phyloP scores from a whole-genome alignment of 441 rosid species.

The Gossypium trilobum region DNA sequence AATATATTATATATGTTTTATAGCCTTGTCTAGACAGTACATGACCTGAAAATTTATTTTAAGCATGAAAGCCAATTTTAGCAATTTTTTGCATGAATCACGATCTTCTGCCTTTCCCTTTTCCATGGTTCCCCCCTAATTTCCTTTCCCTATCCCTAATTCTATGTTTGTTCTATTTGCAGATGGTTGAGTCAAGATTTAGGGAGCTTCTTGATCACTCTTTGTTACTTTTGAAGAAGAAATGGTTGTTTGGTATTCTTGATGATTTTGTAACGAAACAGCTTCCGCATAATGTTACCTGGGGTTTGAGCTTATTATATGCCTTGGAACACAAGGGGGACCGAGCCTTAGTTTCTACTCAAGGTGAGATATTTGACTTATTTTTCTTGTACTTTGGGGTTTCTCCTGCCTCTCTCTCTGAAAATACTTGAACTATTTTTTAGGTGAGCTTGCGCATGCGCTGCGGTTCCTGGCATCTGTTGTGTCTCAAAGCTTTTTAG shows the following conservation, averaged over 20 bases:
- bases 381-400: slow-evolving; percentile 4
- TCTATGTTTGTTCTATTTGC: slow-evolving; percentile 21
- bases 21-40: neutral
- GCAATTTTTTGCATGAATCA: neutral
- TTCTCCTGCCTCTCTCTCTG: slow-evolving; percentile 3
- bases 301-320: slow-evolving; percentile 95
- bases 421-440: slow-evolving; percentile 16
- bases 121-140: neutral
- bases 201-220: slow-evolving; percentile 82
- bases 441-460: slow-evolving; percentile 98
- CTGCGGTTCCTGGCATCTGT: slow-evolving; percentile 95
- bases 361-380: slow-evolving; percentile 41
- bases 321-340: slow-evolving; percentile 94
- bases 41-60: neutral
- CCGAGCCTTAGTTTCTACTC: slow-evolving; percentile 70
- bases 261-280: slow-evolving; percentile 98
- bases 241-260: slow-evolving; percentile 84
- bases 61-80: neutral
- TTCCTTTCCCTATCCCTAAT: neutral
- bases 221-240: slow-evolving; percentile 65
- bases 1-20: neutral
- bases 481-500: slow-evolving; percentile 97
- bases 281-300: slow-evolving; percentile 95
- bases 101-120: neutral
- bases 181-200: slow-evolving; percentile 95